phyloP scores from a whole-genome alignment of 768 basidiomycete species.

The Tricholoma hemisulphureum region DNA sequence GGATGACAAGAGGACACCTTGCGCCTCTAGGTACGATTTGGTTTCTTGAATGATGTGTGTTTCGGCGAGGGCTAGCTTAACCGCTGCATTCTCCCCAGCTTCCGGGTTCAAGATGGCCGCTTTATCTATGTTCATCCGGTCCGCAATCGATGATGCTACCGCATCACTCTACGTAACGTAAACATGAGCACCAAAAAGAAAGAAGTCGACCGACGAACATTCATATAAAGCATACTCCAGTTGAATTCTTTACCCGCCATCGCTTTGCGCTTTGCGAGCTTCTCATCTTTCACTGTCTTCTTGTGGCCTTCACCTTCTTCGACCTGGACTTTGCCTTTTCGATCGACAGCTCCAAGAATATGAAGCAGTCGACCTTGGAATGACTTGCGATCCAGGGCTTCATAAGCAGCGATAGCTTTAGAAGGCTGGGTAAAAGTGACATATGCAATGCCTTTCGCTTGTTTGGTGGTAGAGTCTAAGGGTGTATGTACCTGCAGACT shows the following conservation, averaged over 20 bases:
- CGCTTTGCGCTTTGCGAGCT: conserved; percentile 61
- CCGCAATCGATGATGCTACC: conserved; percentile 85
- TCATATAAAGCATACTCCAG: conserved; percentile 96
- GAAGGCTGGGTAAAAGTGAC: conserved; percentile 42
- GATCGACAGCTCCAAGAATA: conserved; percentile 80
- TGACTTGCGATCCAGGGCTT: conserved; percentile 73
- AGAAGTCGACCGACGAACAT: conserved; percentile 59
- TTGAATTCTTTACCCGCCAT: conserved; percentile 79
- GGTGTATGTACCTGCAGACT: conserved; percentile 47
- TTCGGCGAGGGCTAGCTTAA: conserved; percentile 94
- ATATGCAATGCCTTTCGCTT: conserved; percentile 52
- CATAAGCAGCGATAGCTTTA: conserved; percentile 64
- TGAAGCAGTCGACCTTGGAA: conserved; percentile 93
- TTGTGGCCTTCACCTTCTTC: conserved; percentile 45
- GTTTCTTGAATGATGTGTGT: conserved; percentile 96
- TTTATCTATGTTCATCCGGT: conserved; percentile 84
- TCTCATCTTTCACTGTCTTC: conserved; percentile 58
- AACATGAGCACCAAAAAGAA: conserved; percentile 12
- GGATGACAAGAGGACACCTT: conserved; percentile 63
- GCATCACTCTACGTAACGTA: conserved; percentile 73
- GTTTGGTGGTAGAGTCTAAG: conserved; percentile 42
- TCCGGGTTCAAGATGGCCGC: conserved; percentile 86
- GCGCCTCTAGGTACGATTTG: conserved; percentile 80
- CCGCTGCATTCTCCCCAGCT: conserved; percentile 71
- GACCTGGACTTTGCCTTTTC: conserved; percentile 45